Percentiles rank a stretch among this genome's conserved stretches.
Conservation (phyloP, 371 early-diverging fungal genomes). For the Haplosporangium sp. region DNA sequence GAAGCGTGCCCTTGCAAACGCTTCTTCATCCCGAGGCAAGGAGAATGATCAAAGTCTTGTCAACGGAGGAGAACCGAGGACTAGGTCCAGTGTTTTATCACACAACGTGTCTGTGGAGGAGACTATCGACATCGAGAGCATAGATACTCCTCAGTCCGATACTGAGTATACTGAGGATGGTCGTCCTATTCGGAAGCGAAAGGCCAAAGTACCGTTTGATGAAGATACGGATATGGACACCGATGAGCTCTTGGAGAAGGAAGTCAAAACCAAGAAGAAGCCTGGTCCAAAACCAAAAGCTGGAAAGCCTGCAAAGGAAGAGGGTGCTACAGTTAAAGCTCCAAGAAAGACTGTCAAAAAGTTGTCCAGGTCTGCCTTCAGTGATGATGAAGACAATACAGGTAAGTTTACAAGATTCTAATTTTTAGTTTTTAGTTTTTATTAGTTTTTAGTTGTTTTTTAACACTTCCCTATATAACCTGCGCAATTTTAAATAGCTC, state of each 20-base stretch:
- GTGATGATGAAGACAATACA: constrained; percentile 42
- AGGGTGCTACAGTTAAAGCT: constrained; percentile 22
- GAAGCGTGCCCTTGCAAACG: constrained; percentile 18
- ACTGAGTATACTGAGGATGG: constrained; percentile 28
- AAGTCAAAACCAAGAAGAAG: constrained; percentile 55
- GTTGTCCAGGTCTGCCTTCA: constrained; percentile 34
- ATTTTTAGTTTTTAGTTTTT: too few species aligned
- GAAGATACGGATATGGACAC: constrained; percentile 56
- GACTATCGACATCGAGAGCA: constrained; percentile 42
- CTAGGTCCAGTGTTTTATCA: not conserved
- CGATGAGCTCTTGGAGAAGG: constrained; percentile 49
- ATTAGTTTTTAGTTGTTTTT: not conserved
- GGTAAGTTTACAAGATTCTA: not conserved
- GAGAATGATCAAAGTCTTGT: constrained; percentile 34
- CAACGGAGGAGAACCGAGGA: constrained; percentile 11
- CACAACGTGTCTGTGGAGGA: constrained; percentile 20
- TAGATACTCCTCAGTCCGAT: constrained; percentile 32
- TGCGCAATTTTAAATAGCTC: not conserved
- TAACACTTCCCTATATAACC: not conserved
- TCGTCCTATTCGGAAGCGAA: constrained; percentile 43
- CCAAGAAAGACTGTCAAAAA: constrained; percentile 41
- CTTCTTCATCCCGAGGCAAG: constrained; percentile 27
- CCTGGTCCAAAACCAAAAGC: constrained; percentile 29
- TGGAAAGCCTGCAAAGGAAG: constrained; percentile 16
- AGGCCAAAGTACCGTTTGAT: constrained; percentile 38